Conservation (phyloP, 2,329 filamentous ascomycete species). For the Aspergillus japonicus region DNA sequence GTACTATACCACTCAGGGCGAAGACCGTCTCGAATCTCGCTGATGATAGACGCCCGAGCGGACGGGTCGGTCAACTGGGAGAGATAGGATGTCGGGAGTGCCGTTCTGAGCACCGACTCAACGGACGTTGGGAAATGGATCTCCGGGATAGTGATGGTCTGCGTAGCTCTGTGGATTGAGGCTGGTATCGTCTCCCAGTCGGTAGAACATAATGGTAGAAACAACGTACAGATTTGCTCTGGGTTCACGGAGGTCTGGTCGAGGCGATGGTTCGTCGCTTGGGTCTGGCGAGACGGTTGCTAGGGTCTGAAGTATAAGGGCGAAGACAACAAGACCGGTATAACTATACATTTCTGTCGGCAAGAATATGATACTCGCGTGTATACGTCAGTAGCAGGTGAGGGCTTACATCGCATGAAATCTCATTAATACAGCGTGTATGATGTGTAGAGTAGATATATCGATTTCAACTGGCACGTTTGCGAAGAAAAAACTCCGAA, state of each 20-base stretch:
- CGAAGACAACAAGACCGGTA: not conserved
- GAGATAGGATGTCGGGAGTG: constrained; percentile 26
- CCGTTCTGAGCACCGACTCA: constrained; percentile 25
- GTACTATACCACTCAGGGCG: constrained; percentile 29
- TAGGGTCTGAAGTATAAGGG: not conserved
- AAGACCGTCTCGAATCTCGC: constrained; percentile 23
- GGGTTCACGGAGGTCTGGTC: not conserved
- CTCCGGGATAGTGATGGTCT: not conserved
- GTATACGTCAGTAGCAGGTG: not conserved
- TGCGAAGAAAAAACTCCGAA: not conserved
- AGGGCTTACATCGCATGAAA: not conserved
- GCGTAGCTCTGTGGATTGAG: not conserved
- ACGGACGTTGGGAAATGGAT: constrained; percentile 21
- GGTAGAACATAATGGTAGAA: too few species aligned
- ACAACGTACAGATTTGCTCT: not conserved
- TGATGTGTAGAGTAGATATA: not conserved
- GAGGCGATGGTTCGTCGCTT: not conserved
- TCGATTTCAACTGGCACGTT: not conserved
- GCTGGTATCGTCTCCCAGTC: not conserved
- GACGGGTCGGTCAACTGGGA: constrained; percentile 20
- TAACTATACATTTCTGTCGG: not conserved
- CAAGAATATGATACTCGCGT: not conserved
- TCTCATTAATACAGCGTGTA: too few species aligned
- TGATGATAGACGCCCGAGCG: constrained; percentile 21
- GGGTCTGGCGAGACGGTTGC: not conserved